Conservation (phyloP, 2,329 filamentous ascomycete genomes). For the Allantophomopsis lycopodina region DNA sequence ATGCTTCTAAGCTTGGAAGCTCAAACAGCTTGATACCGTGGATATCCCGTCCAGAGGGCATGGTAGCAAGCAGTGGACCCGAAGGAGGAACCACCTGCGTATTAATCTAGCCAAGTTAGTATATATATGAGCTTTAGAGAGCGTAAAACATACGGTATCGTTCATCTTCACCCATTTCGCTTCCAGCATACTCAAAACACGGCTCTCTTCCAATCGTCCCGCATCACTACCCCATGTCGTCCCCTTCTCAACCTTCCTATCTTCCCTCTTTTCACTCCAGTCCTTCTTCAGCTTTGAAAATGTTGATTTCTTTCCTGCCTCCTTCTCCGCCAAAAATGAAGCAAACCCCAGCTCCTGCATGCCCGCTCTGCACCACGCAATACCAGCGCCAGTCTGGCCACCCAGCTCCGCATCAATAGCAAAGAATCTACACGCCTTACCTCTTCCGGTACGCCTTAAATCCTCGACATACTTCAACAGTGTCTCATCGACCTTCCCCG, state of each 20-base stretch:
- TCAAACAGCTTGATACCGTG: conserved; percentile 57
- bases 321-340: conserved; percentile 29
- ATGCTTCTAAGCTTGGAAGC: conserved; percentile 49
- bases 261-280: conserved; percentile 65
- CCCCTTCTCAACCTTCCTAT: conserved; percentile 63
- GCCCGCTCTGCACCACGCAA: conserved; percentile 76
- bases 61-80: conserved; percentile 57
- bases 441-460: conserved; percentile 59
- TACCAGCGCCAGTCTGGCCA: conserved; percentile 68
- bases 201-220: conserved; percentile 69
- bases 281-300: conserved; percentile 57
- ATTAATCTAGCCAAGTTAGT: conserved; percentile 44
- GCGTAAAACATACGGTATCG: conserved; percentile 53
- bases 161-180: conserved; percentile 88
- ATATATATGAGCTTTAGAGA: not conserved
- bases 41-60: conserved; percentile 84
- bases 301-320: conserved; percentile 38
- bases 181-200: conserved; percentile 77
- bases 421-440: conserved; percentile 80
- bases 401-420: conserved; percentile 78
- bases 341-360: conserved; percentile 60
- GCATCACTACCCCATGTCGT: conserved; percentile 69
- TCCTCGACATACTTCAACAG: conserved; percentile 65
- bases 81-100: conserved; percentile 63
- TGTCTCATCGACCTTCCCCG: conserved; percentile 45